These are phyloP conservation scores for Lodderomyces pseudojiufengensis DNA, from an alignment of 1,139 yeast species.

Conservation along the genomic window DNA sequence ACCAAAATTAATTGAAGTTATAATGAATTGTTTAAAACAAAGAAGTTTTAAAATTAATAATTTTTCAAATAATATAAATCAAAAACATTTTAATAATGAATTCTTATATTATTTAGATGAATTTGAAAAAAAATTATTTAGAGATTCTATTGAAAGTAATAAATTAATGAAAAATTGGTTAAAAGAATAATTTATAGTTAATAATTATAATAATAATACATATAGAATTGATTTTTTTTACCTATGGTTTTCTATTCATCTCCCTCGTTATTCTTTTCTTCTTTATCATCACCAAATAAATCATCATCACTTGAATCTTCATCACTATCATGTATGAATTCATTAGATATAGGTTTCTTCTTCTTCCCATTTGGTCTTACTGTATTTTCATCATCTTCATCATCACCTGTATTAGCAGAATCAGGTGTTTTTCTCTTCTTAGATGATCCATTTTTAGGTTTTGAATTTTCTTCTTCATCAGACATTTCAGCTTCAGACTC, in stretches of 20 bases:
- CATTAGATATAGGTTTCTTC: constrained; percentile 41
- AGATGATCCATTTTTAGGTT: constrained; percentile 8
- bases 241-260: too few species aligned
- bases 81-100: constrained; percentile 38
- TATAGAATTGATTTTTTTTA: too few species aligned
- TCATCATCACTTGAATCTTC: constrained; percentile 38
- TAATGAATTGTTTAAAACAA: constrained; percentile 52
- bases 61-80: constrained; percentile 55
- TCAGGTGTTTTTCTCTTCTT: constrained; percentile 23
- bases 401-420: constrained; percentile 14
- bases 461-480: not conserved
- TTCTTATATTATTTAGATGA: constrained; percentile 71
- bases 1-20: constrained; percentile 53
- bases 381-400: constrained; percentile 10
- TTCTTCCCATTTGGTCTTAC: constrained; percentile 16
- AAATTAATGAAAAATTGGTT: constrained; percentile 65
- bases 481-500: constrained; percentile 15
- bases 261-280: not conserved
- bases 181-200: constrained; percentile 14
- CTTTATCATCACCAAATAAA: constrained; percentile 14
- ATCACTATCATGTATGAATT: constrained; percentile 52
- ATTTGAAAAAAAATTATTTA: constrained; percentile 63
- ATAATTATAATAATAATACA: too few species aligned
- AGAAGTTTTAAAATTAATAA: constrained; percentile 72
- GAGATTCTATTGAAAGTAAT: constrained; percentile 56